Evolutionary conservation across 2,329 filamentous ascomycete species (phyloP), one percentile per base, ranked within the genome.

Genomic region (Endoconidiophora laricicola): DNA sequence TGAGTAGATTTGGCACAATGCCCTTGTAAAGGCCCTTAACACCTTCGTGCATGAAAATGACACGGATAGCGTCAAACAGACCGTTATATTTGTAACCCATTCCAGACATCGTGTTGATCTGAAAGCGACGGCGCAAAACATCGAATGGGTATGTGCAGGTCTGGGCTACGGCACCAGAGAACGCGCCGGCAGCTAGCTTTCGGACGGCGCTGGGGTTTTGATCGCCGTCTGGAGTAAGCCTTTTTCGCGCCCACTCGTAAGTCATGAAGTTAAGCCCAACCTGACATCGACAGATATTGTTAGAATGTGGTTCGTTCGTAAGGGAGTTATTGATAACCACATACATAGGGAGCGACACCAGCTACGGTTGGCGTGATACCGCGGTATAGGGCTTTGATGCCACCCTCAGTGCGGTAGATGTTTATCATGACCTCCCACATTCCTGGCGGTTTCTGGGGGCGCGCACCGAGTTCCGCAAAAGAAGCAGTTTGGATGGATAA

Each of bases 91-190:
- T 79, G 66, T 95, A 96, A 46, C 91, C 91, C 80, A 98, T 90
- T 47, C 91, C 91, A 44, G 84, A 86, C 91, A 98, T 98, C 49
- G 91, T 95, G 66, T 98, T 98, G 68, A 98, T 91, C 62, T 98
- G 91, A 64, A 98, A 98, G 46, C 91, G 78, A 54, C 91, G 80
- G 29, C 91, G 84, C 49, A 98, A 72, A 2, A 98, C 90, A 62
- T 94, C 88, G 84, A 98, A 95, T 54, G 91, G 91, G 66, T 98
- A 98, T 60, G 91, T 98, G 73, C 84, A 94, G 2, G 90, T 96
- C 64, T 98, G 91, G 40, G 91, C 91, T 48, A 98, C 84, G 24
- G 86, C 91, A 38, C 91, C 91, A n/a, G 88, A 94, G 48, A 96
- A 78, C 12, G 91, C 91, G 52, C 91, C 91, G 3, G 91, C 90